phyloP scores from a whole-genome alignment of 441 rosid genomes.

The Populus tomentosa region DNA sequence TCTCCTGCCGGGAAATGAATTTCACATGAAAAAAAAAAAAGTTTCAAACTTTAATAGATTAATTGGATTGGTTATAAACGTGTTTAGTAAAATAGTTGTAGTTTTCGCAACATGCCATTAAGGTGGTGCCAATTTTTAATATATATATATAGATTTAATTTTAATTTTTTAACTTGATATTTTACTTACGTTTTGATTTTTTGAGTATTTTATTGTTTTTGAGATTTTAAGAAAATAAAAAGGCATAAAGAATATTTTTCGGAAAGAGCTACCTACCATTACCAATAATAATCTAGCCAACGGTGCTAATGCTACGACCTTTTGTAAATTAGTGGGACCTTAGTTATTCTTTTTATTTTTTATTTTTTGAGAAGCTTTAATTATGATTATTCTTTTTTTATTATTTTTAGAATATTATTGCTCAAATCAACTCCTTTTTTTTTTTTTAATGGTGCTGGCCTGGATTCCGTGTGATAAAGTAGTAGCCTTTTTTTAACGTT shows the following conservation, averaged over 20 bases:
- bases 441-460: neutral
- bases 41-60: neutral
- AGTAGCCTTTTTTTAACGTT: neutral
- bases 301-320: too few relatives aligned
- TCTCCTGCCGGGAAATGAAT: slow-evolving; percentile 20
- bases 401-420: too few relatives aligned
- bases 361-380: neutral
- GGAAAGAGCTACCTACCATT: neutral
- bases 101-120: neutral
- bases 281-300: neutral
- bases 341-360: too few relatives aligned
- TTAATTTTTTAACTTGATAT: too few relatives aligned
- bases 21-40: neutral
- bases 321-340: too few relatives aligned
- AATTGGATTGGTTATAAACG: neutral
- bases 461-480: neutral
- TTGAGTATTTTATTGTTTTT: neutral
- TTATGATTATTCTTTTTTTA: neutral
- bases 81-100: neutral
- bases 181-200: neutral
- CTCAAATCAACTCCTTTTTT: neutral
- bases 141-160: neutral
- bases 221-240: too few relatives aligned
- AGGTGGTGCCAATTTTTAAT: neutral
- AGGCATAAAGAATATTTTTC: neutral